Base-by-base conservation (phyloP, 2,329 filamentous ascomycete species). In the Chalaropsis thielavioides region DNA sequence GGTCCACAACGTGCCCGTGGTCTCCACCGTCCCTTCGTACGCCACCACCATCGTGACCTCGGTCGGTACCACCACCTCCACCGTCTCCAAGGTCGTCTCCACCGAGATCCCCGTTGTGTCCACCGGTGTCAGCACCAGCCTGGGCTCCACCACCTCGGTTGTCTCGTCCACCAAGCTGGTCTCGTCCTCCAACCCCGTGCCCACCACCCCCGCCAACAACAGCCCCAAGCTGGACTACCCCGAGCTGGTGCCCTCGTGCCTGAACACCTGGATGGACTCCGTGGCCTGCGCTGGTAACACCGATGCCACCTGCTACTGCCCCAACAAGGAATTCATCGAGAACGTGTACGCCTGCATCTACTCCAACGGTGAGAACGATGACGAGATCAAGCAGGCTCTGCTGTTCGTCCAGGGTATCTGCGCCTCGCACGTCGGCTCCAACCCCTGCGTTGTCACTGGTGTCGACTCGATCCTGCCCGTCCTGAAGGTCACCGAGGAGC, bases 331-430 rank as follows among this genome's bases (percentile, higher is more conserved):
- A 64, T 92, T 94, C 76, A 88, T 91, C 72, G 79, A 84, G 74
- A 86, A 86, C 72, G 84, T 96, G 74, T 92, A 89, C 75, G 78
- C 82, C 68, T 97, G 92, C 77, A 80, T 97, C 70, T 84, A 86
- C 72, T 83, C 91, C 66, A 87, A 91, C 81, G 88, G 86, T 69
- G 80, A 81, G 67, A 81, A 81, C 67, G 81, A 86, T 68, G 78
- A 82, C 58, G 82, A 89, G 72, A 80, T 92, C 70, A 79, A 83
- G 64, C 77, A 84, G 70, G 89, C 90, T 67, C 81, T 94, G 67
- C 82, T 83, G 71, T 96, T 89, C 83, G 87, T 96, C 80, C 87
- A 92, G 75, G 92, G 92, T 74, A 89, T 97, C 76, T 97, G 92
- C 78, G 90, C 88, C 66, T 77, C 81, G 63, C 86, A 87, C 75